Evolutionary conservation across 164 flowering plant species (phyloP).

Genomic region (Aristolochia fimbriata): DNA sequence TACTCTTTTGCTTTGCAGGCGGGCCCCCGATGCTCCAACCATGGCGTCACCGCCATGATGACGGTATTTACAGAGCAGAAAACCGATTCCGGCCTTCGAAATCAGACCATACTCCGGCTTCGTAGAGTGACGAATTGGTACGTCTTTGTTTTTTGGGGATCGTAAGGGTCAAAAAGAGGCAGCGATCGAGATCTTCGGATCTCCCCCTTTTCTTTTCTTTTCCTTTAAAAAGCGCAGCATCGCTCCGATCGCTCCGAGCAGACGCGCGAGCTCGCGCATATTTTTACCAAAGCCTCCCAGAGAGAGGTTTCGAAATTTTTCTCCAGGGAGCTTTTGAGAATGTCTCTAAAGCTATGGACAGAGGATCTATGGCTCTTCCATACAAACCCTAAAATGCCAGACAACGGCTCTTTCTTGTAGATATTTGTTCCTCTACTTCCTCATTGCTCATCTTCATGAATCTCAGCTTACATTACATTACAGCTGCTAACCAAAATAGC

Average conservation of each 20-base stretch:
- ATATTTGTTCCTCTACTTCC: no score
- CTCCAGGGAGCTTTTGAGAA: slow-evolving; percentile 2
- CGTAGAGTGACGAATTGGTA: background rate
- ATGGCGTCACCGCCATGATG: background rate
- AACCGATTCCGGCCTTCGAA: background rate
- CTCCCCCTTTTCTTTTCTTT: background rate
- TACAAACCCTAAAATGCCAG: background rate
- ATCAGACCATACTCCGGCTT: background rate
- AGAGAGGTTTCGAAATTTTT: background rate
- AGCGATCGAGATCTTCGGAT: background rate
- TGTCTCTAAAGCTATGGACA: slow-evolving; percentile 12
- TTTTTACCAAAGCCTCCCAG: no score
- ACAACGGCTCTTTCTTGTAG: no score
- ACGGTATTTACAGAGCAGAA: background rate
- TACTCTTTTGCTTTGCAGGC: background rate
- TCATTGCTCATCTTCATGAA: no score
- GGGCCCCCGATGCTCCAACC: background rate
- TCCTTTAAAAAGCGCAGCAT: background rate
- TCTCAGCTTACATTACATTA: no score
- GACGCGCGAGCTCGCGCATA: no score
- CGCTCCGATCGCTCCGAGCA: background rate
- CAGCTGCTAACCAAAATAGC: no score
- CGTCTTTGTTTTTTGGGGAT: background rate
- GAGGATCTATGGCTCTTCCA: background rate
- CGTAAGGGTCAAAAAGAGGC: slow-evolving; percentile 7